Evolutionary conservation across 106 monocot genomes (phyloP).

Genomic region (Platanthera guangdongensis): DNA sequence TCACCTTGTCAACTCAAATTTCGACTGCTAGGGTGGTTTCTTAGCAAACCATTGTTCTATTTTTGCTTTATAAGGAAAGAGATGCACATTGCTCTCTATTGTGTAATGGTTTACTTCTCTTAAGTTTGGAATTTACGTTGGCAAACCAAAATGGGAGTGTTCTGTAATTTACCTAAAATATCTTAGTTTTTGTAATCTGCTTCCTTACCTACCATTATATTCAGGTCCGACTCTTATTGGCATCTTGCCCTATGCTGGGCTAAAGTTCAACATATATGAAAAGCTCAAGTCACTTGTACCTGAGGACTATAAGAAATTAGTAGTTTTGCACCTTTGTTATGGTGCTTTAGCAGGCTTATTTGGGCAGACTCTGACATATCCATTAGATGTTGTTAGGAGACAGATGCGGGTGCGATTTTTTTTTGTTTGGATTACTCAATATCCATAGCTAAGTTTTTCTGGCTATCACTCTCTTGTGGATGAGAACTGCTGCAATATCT

Average conservation of each 20-base stretch:
- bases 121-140: not conserved
- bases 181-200: not conserved
- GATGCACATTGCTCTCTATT: not conserved
- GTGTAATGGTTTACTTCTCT: not conserved
- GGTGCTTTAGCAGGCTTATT: slow-evolving; percentile 85
- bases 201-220: not conserved
- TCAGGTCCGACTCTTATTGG: slow-evolving; percentile 74
- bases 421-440: no score
- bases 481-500: no score
- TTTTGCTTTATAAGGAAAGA: no score
- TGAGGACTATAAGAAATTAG: slow-evolving; percentile 52
- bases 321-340: slow-evolving; percentile 47
- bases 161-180: not conserved
- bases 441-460: not conserved
- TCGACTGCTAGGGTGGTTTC: not conserved
- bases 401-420: slow-evolving; percentile 74
- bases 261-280: slow-evolving; percentile 87
- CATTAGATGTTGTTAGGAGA: slow-evolving; percentile 79
- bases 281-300: slow-evolving; percentile 67
- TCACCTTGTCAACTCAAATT: no score
- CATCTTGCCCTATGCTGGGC: slow-evolving; percentile 84
- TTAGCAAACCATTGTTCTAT: not conserved
- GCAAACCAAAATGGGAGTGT: not conserved
- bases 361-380: slow-evolving; percentile 89
- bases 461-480: not conserved